Conservation (phyloP, 2,329 filamentous ascomycete genomes). For the Fusarium buxicola region DNA sequence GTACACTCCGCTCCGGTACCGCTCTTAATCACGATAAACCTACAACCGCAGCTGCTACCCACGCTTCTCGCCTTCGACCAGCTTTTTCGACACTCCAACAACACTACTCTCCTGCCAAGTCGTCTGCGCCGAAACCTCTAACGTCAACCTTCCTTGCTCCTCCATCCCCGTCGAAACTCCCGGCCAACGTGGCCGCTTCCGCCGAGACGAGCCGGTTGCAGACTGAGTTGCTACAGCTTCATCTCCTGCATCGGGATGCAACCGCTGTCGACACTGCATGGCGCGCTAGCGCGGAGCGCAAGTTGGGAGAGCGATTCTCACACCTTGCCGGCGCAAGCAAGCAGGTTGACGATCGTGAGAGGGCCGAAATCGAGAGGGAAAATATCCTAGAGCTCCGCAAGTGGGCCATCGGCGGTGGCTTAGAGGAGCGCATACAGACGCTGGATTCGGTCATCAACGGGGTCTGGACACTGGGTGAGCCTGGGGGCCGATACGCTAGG, state of each 20-base stretch:
- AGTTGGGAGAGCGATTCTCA: constrained; percentile 60
- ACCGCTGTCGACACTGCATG: constrained; percentile 60
- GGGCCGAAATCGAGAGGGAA: constrained; percentile 58
- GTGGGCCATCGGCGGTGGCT: constrained; percentile 58
- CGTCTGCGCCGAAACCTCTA: constrained; percentile 70
- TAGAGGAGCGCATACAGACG: constrained; percentile 68
- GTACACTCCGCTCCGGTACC: constrained; percentile 29
- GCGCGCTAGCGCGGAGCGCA: constrained; percentile 65
- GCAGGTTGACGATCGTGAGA: constrained; percentile 53
- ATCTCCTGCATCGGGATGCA: constrained; percentile 70
- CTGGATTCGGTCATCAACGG: constrained; percentile 68
- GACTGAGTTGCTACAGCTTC: constrained; percentile 73
- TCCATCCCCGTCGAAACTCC: constrained; percentile 70
- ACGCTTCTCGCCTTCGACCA: constrained; percentile 57
- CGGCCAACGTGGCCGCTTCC: constrained; percentile 68
- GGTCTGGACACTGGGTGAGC: constrained; percentile 68
- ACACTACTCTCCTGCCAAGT: constrained; percentile 74
- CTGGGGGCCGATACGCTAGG: constrained; percentile 66
- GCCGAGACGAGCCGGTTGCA: constrained; percentile 70
- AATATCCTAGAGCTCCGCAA: constrained; percentile 64
- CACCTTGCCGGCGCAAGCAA: constrained; percentile 51
- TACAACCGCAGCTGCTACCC: constrained; percentile 26
- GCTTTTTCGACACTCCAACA: constrained; percentile 73
- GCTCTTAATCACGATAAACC: constrained; percentile 35
- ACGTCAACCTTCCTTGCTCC: constrained; percentile 68